phyloP scores from a whole-genome alignment of 164 flowering plant genomes.

The Tetracentron sinense region DNA sequence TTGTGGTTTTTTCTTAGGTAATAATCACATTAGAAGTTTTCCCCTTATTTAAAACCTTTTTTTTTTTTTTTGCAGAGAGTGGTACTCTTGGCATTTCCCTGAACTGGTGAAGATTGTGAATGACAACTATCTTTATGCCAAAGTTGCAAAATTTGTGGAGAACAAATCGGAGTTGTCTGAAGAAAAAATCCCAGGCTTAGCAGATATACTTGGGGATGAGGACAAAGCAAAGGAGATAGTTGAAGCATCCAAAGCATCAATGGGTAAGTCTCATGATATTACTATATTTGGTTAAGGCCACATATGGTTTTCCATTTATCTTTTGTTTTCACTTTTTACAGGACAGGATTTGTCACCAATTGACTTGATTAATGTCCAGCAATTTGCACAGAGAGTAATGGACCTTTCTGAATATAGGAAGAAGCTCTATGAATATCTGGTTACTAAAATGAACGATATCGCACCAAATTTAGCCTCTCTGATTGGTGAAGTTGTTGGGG shows the following conservation, averaged over 20 bases:
- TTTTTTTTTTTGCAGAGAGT: conserved; percentile 47
- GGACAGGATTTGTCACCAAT: conserved; percentile 90
- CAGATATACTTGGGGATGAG: conserved; percentile 89
- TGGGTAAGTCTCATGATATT: conserved; percentile 50
- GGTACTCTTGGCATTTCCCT: conserved; percentile 98
- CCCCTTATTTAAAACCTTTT: too few species aligned
- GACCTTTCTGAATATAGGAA: conserved; percentile 90
- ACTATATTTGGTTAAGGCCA: background rate
- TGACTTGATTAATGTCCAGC: conserved; percentile 88
- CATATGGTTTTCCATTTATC: conserved; percentile 3
- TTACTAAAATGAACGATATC: conserved; percentile 91
- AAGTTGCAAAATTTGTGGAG: conserved; percentile 65
- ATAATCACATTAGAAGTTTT: too few species aligned
- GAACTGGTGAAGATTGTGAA: conserved; percentile 90
- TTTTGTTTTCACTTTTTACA: conserved; percentile 25
- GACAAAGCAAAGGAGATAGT: conserved; percentile 92
- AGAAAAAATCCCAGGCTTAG: conserved; percentile 60
- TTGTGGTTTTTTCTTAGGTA: too few species aligned
- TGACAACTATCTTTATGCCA: conserved; percentile 94
- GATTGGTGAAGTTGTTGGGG: conserved; percentile 96
- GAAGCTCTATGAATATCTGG: conserved; percentile 81
- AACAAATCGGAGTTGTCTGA: conserved; percentile 73
- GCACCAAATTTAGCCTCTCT: conserved; percentile 97
- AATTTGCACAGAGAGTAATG: conserved; percentile 91
- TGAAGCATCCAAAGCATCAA: conserved; percentile 93